phyloP scores from a whole-genome alignment of 2,329 filamentous ascomycete species.

The Didymella pinodella region DNA sequence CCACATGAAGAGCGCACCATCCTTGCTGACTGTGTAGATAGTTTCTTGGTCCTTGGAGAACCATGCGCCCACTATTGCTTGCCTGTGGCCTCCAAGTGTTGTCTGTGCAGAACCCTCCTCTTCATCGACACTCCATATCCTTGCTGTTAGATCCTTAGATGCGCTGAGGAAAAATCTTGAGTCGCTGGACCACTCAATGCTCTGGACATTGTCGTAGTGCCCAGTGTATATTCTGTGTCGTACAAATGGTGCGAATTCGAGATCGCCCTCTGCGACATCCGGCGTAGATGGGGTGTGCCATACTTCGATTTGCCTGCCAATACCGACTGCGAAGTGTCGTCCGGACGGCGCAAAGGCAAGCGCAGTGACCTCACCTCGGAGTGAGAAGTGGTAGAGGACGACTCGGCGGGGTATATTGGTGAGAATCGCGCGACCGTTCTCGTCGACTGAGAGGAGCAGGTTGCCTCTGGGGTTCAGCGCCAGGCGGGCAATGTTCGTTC shows the following conservation, averaged over 20 bases:
- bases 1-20: slow-evolving; percentile 96
- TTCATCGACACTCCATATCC: slow-evolving; percentile 91
- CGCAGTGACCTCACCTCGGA: slow-evolving; percentile 81
- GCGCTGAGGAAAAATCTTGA: slow-evolving; percentile 93
- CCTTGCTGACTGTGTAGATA: slow-evolving; percentile 95
- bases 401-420: slow-evolving; percentile 89
- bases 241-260: slow-evolving; percentile 96
- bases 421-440: slow-evolving; percentile 91
- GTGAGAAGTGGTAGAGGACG: slow-evolving; percentile 93
- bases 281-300: slow-evolving; percentile 96
- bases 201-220: slow-evolving; percentile 86
- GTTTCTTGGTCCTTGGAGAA: slow-evolving; percentile 94
- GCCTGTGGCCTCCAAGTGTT: slow-evolving; percentile 87
- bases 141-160: slow-evolving; percentile 88
- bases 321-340: slow-evolving; percentile 85
- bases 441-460: slow-evolving; percentile 89
- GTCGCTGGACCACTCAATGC: slow-evolving; percentile 94
- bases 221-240: slow-evolving; percentile 84
- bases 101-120: slow-evolving; percentile 91
- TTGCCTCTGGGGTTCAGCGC: slow-evolving; percentile 91
- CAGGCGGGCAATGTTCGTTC: slow-evolving; percentile 88
- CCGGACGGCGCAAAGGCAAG: slow-evolving; percentile 92
- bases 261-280: slow-evolving; percentile 79
- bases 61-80: slow-evolving; percentile 92
- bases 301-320: slow-evolving; percentile 88